phyloP scores from a whole-genome alignment of 805 yeast species.

The Nakazawaea anatomiae region DNA sequence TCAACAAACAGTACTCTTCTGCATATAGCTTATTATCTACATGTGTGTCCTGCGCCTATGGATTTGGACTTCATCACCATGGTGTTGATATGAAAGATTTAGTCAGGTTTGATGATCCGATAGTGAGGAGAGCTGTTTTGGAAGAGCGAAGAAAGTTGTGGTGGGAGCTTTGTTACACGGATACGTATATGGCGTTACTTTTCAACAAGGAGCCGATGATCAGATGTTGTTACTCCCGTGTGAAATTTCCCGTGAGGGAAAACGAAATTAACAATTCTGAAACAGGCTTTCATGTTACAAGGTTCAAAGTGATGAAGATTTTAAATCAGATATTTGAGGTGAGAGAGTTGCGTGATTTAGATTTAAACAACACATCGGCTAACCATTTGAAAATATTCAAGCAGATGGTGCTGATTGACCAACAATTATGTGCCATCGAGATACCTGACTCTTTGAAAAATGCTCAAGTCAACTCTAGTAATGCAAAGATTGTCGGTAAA shows the following conservation, averaged over 20 bases:
- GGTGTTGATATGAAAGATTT: neutral
- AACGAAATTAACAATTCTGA: neutral
- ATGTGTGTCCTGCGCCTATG: neutral
- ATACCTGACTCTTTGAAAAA: neutral
- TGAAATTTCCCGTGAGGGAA: neutral
- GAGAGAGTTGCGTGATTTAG: neutral
- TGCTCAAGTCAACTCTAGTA: neutral
- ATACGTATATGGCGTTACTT: constrained; percentile 2
- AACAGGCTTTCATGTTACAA: constrained; percentile 24
- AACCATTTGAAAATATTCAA: neutral
- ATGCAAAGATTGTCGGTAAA: neutral
- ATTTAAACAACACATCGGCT: neutral
- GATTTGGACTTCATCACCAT: neutral
- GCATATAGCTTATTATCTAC: neutral
- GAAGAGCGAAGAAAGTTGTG: constrained; percentile 4
- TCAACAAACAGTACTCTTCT: neutral
- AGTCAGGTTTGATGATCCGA: neutral
- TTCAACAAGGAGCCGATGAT: constrained; percentile 6
- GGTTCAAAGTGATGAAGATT: constrained; percentile 34
- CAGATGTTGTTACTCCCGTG: neutral
- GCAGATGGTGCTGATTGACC: neutral
- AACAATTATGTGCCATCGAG: neutral
- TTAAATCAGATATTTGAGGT: constrained; percentile 18
- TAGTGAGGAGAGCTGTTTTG: neutral
- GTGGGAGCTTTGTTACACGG: constrained; percentile 8